Evolutionary conservation across 306 rosid species (phyloP), one percentile per base, ranked within the genome.

Genomic region (Fragaria nilgerrensis): DNA sequence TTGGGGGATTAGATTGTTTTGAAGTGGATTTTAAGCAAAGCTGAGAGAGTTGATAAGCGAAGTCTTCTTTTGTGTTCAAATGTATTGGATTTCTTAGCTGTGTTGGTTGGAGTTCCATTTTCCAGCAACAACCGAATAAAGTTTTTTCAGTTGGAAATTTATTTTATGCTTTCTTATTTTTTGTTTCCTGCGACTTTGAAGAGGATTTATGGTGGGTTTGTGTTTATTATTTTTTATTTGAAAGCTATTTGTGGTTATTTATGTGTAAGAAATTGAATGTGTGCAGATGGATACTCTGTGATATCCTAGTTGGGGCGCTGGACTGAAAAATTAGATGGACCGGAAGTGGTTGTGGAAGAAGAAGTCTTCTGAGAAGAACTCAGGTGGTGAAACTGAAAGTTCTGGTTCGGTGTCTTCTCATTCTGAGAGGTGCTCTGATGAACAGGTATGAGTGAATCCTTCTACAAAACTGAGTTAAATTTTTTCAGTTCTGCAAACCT

Each of bases 291-390:
- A 71, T 65, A 52, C 45, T 16, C 58, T 47, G 70, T 45, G 50
- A 68, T 78, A 77, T 82, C 78, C 75, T 85, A 75, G 78, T 82
- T 84, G 77, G 72, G 75, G 49, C 65, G 81, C 78, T 81, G 53
- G 82, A 80, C 73, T 73, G 62, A 69, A 85, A 78, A 59, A 37
- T 29, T 15, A 79, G 81, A 92, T 89, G 90, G 97, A 95, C 70
- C 88, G 91, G 83, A 89, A 85, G 83, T 92, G 97, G 97, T 84
- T 90, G 43, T 88, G 97, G 97, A 92, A 90, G 88, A 81, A 88
- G 73, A 92, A 83, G 79, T 88, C 92, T 76, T 89, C 97, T 7
- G 96, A 91, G 76, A 91, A 82, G 84, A 88, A 97, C 79, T 72
- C 96, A 0, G 89, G 92, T 0, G 89, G 91, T 0, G 96, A 93